phyloP scores from a whole-genome alignment of 1,284 basidiomycete species.

The Pholiota adiposa region DNA sequence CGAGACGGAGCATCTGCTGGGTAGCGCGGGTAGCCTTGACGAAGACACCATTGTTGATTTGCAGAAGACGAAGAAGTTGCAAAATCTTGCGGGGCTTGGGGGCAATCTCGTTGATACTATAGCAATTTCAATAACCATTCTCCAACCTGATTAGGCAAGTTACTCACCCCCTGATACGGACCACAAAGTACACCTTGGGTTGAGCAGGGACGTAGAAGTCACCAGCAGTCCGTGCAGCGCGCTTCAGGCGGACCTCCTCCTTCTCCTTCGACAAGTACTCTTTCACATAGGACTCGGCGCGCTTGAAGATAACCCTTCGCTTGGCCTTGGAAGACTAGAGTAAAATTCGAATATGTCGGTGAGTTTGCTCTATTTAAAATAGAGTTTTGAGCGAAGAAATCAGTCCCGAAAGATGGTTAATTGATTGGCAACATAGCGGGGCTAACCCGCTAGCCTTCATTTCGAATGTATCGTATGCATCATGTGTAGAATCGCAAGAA shows the following conservation, averaged over 20 bases:
- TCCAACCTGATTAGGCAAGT: conserved; percentile 2
- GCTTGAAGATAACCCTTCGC: conserved; percentile 99
- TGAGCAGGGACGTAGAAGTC: conserved; percentile 98
- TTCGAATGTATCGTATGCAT: conserved; percentile 81
- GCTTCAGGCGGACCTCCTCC: conserved; percentile 96
- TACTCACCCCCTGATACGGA: conserved; percentile 92
- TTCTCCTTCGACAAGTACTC: conserved; percentile 93
- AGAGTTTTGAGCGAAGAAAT: conserved; percentile 29
- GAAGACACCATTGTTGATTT: conserved; percentile 99
- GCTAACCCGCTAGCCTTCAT: conserved; percentile 67
- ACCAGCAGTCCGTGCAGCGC: conserved; percentile 89
- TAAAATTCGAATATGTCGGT: conserved; percentile 18
- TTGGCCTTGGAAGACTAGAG: conserved; percentile 85
- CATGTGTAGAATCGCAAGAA: conserved; percentile 48
- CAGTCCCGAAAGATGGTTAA: conserved; percentile 99
- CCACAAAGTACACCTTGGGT: conserved; percentile 97
- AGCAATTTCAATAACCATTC: conserved; percentile 1
- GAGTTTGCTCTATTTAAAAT: conserved; percentile 12
- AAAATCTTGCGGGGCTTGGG: conserved; percentile 99
- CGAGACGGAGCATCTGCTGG: conserved; percentile 96
- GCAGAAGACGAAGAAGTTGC: conserved; percentile 96
- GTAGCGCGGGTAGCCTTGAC: conserved; percentile 97
- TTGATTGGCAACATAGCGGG: conserved; percentile 77
- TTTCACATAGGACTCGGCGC: conserved; percentile 98
- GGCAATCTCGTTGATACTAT: conserved; percentile 98